Evolutionary conservation across 305 asterid species (phyloP).

Genomic region (Ajuga reptans): DNA sequence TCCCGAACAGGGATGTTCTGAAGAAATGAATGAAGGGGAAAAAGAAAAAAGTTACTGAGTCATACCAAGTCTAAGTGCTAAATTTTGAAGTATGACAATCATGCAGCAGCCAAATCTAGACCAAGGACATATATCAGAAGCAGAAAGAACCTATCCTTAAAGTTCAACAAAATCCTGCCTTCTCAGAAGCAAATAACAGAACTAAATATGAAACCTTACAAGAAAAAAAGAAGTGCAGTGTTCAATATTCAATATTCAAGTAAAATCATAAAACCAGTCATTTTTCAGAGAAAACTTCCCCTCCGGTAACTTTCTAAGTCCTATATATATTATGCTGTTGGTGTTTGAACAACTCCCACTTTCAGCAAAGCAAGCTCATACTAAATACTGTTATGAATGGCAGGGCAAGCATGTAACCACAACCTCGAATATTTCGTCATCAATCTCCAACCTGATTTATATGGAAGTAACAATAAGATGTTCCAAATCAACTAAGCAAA

Average conservation of each 20-base stretch:
- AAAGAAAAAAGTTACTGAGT: conserved; percentile 18
- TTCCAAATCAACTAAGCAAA: not conserved
- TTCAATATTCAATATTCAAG: not conserved
- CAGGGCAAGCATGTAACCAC: not conserved
- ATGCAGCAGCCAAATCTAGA: conserved; percentile 14
- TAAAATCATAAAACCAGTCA: not conserved
- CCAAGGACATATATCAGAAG: conserved; percentile 8
- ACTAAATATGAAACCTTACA: not conserved
- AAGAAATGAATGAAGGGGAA: conserved; percentile 22
- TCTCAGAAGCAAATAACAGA: not conserved
- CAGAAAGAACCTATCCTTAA: not conserved
- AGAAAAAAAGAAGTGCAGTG: not conserved
- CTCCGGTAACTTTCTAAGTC: not conserved
- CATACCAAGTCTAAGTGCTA: not conserved
- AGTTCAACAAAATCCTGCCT: not conserved
- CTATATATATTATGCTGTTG: not conserved
- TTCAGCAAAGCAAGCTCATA: conserved; percentile 4
- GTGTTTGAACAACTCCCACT: not conserved
- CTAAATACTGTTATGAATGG: not conserved
- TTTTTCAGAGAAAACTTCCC: not conserved
- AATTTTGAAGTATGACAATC: not conserved
- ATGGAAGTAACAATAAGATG: not conserved
- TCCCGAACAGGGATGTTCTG: conserved; percentile 65
- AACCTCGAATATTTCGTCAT: not conserved
- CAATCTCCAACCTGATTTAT: not conserved